phyloP scores from a whole-genome alignment of 257 asterid genomes.

The Solanum verrucosum region DNA sequence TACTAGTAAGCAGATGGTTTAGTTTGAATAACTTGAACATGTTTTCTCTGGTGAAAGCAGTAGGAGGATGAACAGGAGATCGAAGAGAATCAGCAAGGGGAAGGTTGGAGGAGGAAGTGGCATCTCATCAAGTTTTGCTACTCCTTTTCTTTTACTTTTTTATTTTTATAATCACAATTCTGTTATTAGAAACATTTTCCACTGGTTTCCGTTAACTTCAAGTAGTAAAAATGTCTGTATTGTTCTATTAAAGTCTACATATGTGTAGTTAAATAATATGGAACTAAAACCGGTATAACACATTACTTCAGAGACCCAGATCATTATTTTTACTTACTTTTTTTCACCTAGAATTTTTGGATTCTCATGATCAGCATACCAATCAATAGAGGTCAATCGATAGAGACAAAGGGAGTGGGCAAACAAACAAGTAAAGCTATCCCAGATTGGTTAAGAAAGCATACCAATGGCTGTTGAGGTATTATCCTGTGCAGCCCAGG shows the following conservation, averaged over 20 bases:
- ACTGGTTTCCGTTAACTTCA: neutral
- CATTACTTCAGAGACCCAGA: neutral
- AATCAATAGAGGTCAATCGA: neutral
- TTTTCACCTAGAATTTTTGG: neutral
- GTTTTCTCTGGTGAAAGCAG: neutral
- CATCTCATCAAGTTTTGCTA: neutral
- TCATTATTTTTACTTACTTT: neutral
- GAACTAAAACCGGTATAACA: neutral
- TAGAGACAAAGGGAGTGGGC: neutral
- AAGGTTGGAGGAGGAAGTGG: neutral
- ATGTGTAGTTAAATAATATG: neutral
- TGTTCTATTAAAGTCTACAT: neutral
- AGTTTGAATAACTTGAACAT: neutral
- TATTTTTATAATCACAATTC: neutral
- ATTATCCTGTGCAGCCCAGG: constrained; percentile 98
- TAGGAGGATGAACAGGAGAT: neutral
- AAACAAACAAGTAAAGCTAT: neutral
- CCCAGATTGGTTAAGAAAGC: constrained; percentile 3
- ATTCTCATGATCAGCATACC: neutral
- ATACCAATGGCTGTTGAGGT: constrained; percentile 97
- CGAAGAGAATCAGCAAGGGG: neutral
- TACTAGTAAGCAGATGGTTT: neutral
- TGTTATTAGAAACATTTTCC: neutral
- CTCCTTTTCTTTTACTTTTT: neutral
- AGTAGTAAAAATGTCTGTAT: neutral